phyloP scores from a whole-genome alignment of 129 eudicot species.

The Scalesia atractyloides region DNA sequence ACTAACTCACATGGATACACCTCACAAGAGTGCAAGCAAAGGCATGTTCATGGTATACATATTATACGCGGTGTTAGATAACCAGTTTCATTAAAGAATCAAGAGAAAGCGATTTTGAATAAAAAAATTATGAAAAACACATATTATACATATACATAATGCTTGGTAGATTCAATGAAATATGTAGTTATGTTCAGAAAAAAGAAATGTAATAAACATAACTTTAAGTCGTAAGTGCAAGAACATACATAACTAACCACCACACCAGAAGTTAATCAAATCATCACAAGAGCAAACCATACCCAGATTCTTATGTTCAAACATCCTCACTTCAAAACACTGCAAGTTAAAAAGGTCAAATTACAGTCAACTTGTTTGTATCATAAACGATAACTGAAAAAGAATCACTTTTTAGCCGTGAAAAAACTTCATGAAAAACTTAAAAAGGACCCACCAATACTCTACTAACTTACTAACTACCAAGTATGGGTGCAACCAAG shows the following conservation, averaged over 20 bases:
- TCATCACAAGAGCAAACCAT: slow-evolving; percentile 25
- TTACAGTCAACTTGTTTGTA: slow-evolving; percentile 2
- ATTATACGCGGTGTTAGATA: too few species aligned
- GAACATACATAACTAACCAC: slow-evolving; percentile 28
- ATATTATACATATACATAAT: too few species aligned
- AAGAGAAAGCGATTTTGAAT: too few species aligned
- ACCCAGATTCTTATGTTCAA: slow-evolving; percentile 26
- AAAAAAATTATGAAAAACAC: too few species aligned
- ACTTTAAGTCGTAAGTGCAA: slow-evolving; percentile 8
- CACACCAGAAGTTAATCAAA: slow-evolving; percentile 26
- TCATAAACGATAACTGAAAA: background rate
- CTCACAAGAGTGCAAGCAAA: too few species aligned
- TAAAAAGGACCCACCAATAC: background rate
- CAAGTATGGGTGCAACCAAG: too few species aligned
- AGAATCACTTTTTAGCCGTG: background rate
- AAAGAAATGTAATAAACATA: slow-evolving; percentile 20
- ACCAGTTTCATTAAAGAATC: too few species aligned
- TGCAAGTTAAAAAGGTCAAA: slow-evolving; percentile 35
- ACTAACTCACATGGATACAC: too few species aligned
- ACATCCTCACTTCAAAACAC: slow-evolving; percentile 55
- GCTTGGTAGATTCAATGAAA: slow-evolving; percentile 1
- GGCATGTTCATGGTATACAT: too few species aligned
- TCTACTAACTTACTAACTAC: too few species aligned
- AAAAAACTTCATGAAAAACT: background rate
- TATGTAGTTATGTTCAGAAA: background rate